phyloP scores from a whole-genome alignment of 1,284 basidiomycete genomes.

The Austroboletus rostrupii region DNA sequence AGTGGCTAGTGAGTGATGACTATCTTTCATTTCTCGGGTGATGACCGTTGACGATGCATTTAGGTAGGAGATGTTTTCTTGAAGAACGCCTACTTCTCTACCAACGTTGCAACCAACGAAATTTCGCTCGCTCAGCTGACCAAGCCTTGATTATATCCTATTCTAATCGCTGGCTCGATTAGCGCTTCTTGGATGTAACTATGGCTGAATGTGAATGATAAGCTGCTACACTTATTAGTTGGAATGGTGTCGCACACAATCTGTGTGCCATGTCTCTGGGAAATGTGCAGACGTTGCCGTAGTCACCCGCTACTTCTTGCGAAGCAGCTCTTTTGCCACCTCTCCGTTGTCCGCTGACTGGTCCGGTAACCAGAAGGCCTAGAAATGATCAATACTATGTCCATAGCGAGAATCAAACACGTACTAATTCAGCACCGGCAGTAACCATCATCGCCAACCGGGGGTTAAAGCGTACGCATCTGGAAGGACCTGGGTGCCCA shows the following conservation, averaged over 20 bases:
- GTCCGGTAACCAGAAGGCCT: constrained; percentile 86
- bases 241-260: neutral
- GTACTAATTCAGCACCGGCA: constrained; percentile 81
- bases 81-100: constrained; percentile 79
- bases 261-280: neutral
- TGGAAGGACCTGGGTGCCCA: constrained; percentile 75
- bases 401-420: constrained; percentile 28
- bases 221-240: neutral
- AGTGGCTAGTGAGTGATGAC: constrained; percentile 63
- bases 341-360: constrained; percentile 47
- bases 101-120: constrained; percentile 62
- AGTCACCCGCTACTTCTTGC: constrained; percentile 28
- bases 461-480: constrained; percentile 88
- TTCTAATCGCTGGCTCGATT: constrained; percentile 7
- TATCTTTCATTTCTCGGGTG: neutral
- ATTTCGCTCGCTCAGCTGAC: constrained; percentile 63
- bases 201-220: neutral
- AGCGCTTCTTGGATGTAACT: neutral
- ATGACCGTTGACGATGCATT: constrained; percentile 6
- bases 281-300: neutral
- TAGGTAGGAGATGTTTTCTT: constrained; percentile 69
- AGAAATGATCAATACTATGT: constrained; percentile 4
- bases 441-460: constrained; percentile 84
- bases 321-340: constrained; percentile 46
- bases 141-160: constrained; percentile 9